These are phyloP conservation scores for Fraxinus latifolia DNA, from an alignment of 305 asterid species.

Conservation along the genomic window DNA sequence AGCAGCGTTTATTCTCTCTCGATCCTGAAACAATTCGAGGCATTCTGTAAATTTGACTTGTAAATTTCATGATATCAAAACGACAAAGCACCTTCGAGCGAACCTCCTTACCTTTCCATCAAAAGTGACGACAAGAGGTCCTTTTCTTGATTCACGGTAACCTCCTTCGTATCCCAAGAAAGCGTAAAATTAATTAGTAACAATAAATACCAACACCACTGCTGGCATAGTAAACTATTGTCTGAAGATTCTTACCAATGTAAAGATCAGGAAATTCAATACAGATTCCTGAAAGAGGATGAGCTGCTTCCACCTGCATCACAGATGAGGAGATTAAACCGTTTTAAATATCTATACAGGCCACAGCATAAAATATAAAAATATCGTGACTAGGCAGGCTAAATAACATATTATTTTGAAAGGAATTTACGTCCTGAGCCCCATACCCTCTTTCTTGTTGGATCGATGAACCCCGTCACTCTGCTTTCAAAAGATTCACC, in stretches of 20 bases:
- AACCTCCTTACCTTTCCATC: constrained; percentile 55
- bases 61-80: constrained; percentile 4
- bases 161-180: constrained; percentile 42
- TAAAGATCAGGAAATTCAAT: constrained; percentile 64
- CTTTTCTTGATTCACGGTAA: constrained; percentile 65
- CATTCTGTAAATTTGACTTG: neutral
- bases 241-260: constrained; percentile 46
- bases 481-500: neutral
- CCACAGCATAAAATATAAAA: neutral
- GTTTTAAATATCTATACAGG: neutral
- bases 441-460: neutral
- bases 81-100: neutral
- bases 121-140: constrained; percentile 53
- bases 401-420: neutral
- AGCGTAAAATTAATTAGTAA: neutral
- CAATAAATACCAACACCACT: neutral
- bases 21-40: constrained; percentile 47
- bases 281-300: constrained; percentile 59
- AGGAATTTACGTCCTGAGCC: neutral
- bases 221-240: neutral
- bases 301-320: constrained; percentile 71
- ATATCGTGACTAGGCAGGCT: neutral
- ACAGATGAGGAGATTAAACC: neutral
- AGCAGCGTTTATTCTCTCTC: constrained; percentile 54
- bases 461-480: neutral